A percentile compares a stretch with the other conserved stretches of the same genome.
phyloP scores from a whole-genome alignment of 768 basidiomycete species.

The Asterophora parasitica region DNA sequence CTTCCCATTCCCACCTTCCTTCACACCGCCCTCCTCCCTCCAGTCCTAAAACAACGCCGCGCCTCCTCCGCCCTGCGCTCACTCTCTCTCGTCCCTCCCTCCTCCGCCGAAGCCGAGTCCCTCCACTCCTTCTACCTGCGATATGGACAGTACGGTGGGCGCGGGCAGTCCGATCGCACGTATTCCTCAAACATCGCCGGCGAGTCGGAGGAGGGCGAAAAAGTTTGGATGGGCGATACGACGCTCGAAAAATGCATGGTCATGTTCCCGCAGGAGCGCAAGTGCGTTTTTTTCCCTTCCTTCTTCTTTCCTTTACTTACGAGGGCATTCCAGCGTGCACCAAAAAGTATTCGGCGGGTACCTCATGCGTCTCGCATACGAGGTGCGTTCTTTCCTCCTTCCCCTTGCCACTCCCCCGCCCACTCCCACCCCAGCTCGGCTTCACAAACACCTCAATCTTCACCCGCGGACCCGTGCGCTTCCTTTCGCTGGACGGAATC shows the following conservation, averaged over 20 bases:
- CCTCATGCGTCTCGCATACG: slow-evolving; percentile 64
- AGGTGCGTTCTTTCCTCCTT: slow-evolving; percentile 33
- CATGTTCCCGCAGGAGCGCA: slow-evolving; percentile 85
- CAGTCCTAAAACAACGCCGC: slow-evolving; percentile 61
- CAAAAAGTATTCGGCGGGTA: slow-evolving; percentile 81
- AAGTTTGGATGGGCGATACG: slow-evolving; percentile 75
- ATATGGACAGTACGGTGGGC: slow-evolving; percentile 41
- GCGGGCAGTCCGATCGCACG: slow-evolving; percentile 13
- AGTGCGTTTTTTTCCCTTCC: slow-evolving; percentile 39
- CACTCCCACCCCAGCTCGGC: slow-evolving; percentile 45
- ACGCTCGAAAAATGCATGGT: slow-evolving; percentile 62
- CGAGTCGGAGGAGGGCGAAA: slow-evolving; percentile 26
- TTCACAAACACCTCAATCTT: slow-evolving; percentile 69
- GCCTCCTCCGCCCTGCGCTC: slow-evolving; percentile 51
- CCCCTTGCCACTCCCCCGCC: not conserved
- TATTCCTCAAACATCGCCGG: no score
- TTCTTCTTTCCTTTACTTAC: not conserved
- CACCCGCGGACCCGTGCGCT: slow-evolving; percentile 59
- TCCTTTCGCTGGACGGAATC: slow-evolving; percentile 77
- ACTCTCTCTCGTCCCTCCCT: slow-evolving; percentile 69
- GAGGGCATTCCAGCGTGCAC: slow-evolving; percentile 50
- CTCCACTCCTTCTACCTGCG: slow-evolving; percentile 68
- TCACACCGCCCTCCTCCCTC: not conserved
- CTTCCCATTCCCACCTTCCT: not conserved
- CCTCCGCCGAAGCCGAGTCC: slow-evolving; percentile 58